phyloP scores from a whole-genome alignment of 2,329 filamentous ascomycete species.

The Mycogone perniciosa region DNA sequence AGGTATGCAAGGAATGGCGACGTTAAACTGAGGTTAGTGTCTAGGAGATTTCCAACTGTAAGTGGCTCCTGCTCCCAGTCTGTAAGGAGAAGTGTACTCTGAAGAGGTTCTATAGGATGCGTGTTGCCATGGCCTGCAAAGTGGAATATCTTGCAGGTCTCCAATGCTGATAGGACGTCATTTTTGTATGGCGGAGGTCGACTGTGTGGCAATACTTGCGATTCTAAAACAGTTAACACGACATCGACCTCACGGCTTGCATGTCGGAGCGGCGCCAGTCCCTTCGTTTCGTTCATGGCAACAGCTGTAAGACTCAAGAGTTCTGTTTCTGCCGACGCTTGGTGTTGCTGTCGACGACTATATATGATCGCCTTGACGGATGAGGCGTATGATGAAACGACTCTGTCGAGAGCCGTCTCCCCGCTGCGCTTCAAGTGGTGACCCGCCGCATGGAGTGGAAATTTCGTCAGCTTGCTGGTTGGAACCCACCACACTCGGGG shows the following conservation, averaged over 20 bases:
- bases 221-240: constrained; percentile 9
- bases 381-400: constrained; percentile 31
- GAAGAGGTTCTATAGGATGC: neutral
- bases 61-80: too few species aligned
- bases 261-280: constrained; percentile 10
- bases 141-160: constrained; percentile 30
- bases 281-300: constrained; percentile 20
- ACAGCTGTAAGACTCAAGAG: constrained; percentile 19
- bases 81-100: neutral
- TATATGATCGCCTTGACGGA: constrained; percentile 27
- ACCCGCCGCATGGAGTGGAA: constrained; percentile 31
- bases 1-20: too few species aligned
- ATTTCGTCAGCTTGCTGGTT: constrained; percentile 22
- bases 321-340: constrained; percentile 3
- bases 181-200: constrained; percentile 9
- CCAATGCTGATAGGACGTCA: constrained; percentile 20
- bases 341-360: constrained; percentile 9
- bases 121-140: constrained; percentile 35
- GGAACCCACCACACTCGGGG: constrained; percentile 31
- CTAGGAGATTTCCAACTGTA: too few species aligned
- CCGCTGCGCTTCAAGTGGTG: constrained; percentile 16
- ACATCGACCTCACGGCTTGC: constrained; percentile 16
- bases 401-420: constrained; percentile 26
- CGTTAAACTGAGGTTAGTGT: too few species aligned
- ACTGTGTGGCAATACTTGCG: neutral